Base-by-base conservation (phyloP, 495 filamentous ascomycete species). In the Hypoxylon trugodes region DNA sequence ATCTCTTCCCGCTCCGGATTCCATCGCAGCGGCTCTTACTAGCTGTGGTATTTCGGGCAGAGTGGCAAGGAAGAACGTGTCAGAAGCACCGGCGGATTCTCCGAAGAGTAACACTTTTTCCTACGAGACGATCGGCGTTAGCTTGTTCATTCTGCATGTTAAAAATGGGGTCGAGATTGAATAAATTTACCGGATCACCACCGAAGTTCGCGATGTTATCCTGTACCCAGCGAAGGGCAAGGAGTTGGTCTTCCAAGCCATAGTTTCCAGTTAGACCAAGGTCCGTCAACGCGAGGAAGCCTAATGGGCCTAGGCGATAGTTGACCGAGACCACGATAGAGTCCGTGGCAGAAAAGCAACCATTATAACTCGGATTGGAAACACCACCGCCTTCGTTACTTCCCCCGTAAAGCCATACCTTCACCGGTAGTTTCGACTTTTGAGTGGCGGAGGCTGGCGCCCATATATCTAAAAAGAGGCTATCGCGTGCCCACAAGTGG, bases 251-350 rank as follows among this genome's bases (percentile, higher is more conserved):
- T 47, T 82, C 76, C 2, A 85, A 63, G 0, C 77, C 83, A 15
- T 84, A 74, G 52, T 85, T 71, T 18, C 68, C 69, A 15, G 48
- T 66, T 1, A 65, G 33, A 5, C 61, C 66, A 16, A 69, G 56
- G 15, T 59, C 59, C 9, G 54, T 33, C 19, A 63, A 37, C 5
- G 65, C 79, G 1, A 84, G 80, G 57, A 85, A 87, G 15, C 84
- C 81, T 56, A 88, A 83, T 30, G 86, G 79, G 53, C 85, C 86
- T 25, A 87, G 56, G n/a, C 86, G 81, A 61, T 87, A 87, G 68
- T 81, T 81, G 30, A 80, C 42, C 13, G 72, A 70, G 2, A 81
- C 79, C 2, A 80, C 51, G 53, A 82, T 73, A 8, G 73, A 52
- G 43, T 75, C 67, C 2, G 54, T 47, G 6, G 76, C 75, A 12